Percentiles rank a stretch among this genome's conserved stretches.
Conservation (phyloP, 768 basidiomycete genomes). For the Leccinellum albellum region DNA sequence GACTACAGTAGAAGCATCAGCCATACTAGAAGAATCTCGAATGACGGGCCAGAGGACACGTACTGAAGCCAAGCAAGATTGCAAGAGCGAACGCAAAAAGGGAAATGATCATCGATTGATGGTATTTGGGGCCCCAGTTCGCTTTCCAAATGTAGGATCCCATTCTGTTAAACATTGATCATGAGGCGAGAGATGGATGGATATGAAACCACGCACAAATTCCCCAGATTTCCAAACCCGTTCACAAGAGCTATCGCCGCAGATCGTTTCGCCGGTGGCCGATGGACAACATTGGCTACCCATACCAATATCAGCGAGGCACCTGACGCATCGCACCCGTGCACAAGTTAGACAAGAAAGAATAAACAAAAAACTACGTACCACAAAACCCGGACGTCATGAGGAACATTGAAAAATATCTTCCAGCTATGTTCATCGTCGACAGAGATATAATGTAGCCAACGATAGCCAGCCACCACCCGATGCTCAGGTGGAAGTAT, state of each 20-base stretch:
- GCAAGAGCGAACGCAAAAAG: neutral
- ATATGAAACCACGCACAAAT: neutral
- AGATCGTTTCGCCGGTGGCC: neutral
- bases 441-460: neutral
- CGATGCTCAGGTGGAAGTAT: neutral
- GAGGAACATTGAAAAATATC: neutral
- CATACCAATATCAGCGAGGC: neutral
- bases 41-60: neutral
- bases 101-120: neutral
- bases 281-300: neutral
- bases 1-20: neutral
- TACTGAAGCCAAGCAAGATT: neutral
- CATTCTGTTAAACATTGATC: neutral
- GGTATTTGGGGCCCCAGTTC: neutral
- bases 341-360: neutral
- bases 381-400: neutral
- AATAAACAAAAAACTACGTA: neutral
- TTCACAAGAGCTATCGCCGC: neutral
- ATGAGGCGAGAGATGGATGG: neutral
- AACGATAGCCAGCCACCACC: neutral
- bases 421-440: neutral
- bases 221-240: neutral
- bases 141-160: neutral
- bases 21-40: neutral
- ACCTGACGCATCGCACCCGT: neutral